Percentiles rank a stretch among this genome's conserved stretches.
These are phyloP conservation scores for Salmacisia buchloeana DNA, from an alignment of 1,284 basidiomycete species.

Conservation along the genomic window DNA sequence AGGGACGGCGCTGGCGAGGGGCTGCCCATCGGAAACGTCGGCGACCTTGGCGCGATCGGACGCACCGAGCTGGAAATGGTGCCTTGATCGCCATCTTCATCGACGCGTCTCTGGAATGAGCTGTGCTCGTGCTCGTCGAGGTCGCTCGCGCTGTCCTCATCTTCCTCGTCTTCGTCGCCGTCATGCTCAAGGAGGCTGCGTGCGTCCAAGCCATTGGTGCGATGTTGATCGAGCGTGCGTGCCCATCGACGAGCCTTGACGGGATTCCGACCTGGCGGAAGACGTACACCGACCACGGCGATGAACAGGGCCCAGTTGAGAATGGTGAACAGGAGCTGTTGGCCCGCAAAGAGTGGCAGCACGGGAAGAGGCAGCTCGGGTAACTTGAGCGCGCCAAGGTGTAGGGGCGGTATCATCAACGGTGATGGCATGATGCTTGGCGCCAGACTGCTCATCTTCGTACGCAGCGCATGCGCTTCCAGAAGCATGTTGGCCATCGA, in stretches of 20 bases:
- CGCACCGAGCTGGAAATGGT: not conserved
- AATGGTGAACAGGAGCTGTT: constrained; percentile 24
- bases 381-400: constrained; percentile 15
- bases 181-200: constrained; percentile 21
- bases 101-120: not conserved
- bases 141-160: not conserved
- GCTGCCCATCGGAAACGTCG: not conserved
- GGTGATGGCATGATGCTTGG: not conserved
- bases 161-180: not conserved
- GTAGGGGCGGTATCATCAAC: not conserved
- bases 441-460: not conserved
- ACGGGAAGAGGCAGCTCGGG: constrained; percentile 12
- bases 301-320: constrained; percentile 30
- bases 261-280: constrained; percentile 26
- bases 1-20: constrained; percentile 1
- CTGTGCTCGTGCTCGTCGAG: not conserved
- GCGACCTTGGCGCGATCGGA: not conserved
- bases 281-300: constrained; percentile 27
- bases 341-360: constrained; percentile 22
- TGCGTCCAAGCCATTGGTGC: constrained; percentile 21
- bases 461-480: constrained; percentile 16
- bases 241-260: constrained; percentile 25
- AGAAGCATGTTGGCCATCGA: constrained; percentile 31
- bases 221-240: constrained; percentile 17
- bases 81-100: not conserved